phyloP scores from a whole-genome alignment of 768 basidiomycete genomes.

The Mycena pura region DNA sequence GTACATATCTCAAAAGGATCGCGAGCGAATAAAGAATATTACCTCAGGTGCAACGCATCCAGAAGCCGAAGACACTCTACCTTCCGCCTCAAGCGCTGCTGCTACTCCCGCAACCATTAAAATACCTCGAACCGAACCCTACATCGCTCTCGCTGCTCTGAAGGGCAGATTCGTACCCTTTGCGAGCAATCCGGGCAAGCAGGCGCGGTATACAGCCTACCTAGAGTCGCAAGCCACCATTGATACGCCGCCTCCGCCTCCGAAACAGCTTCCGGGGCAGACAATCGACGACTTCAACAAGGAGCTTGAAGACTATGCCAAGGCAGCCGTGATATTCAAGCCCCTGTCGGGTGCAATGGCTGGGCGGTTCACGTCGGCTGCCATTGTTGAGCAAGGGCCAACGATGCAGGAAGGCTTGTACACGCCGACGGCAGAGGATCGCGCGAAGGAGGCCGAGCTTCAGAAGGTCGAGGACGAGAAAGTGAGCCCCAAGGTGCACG shows the following conservation, averaged over 20 bases:
- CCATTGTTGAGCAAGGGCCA: constrained; percentile 70
- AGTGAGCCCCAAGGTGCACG: constrained; percentile 78
- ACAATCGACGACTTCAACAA: constrained; percentile 73
- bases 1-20: constrained; percentile 90
- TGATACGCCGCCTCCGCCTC: constrained; percentile 52
- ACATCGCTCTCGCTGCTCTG: constrained; percentile 86
- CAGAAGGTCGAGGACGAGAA: constrained; percentile 58
- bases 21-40: constrained; percentile 79
- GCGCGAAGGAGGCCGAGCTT: constrained; percentile 48
- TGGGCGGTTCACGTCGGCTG: constrained; percentile 87
- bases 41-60: constrained; percentile 41
- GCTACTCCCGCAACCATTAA: constrained; percentile 41
- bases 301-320: constrained; percentile 87
- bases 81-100: constrained; percentile 29
- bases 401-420: constrained; percentile 72
- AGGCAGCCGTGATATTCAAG: constrained; percentile 88
- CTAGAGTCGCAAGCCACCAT: constrained; percentile 73
- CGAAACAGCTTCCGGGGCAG: constrained; percentile 63
- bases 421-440: constrained; percentile 57
- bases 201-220: constrained; percentile 85
- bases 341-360: constrained; percentile 94
- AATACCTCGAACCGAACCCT: constrained; percentile 72
- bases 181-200: constrained; percentile 74
- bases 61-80: constrained; percentile 26
- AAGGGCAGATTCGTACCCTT: constrained; percentile 88